Evolutionary conservation across 306 rosid genomes (phyloP).

Genomic region (Rosa rugosa): DNA sequence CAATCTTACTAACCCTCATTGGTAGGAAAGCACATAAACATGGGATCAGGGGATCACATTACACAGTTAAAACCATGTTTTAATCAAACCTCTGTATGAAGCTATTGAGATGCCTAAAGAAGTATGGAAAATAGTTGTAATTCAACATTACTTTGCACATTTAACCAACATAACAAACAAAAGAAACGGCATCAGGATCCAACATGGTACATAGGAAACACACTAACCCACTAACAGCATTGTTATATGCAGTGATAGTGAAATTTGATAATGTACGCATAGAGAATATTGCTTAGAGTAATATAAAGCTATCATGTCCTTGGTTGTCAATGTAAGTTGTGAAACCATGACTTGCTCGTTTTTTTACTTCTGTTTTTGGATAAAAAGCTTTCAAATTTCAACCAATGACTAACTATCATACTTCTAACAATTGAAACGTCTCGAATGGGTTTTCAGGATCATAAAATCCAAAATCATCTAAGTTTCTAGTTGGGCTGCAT

Average conservation of each 20-base stretch:
- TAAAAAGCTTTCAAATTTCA: background rate
- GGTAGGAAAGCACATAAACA: too few species aligned
- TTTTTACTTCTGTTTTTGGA: background rate
- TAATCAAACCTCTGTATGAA: background rate
- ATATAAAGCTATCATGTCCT: background rate
- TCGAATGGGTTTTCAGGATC: slow-evolving; percentile 4
- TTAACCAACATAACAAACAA: background rate
- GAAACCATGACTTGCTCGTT: background rate
- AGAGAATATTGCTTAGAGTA: background rate
- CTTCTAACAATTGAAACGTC: slow-evolving; percentile 12
- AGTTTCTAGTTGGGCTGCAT: slow-evolving; percentile 17
- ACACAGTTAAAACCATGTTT: slow-evolving; percentile 2
- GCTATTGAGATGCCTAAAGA: background rate
- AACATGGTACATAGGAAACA: slow-evolving; percentile 1
- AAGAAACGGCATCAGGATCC: background rate
- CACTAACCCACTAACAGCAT: background rate
- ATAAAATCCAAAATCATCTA: slow-evolving; percentile 18
- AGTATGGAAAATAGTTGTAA: background rate
- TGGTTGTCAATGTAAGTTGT: background rate
- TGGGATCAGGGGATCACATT: background rate
- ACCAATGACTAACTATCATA: background rate
- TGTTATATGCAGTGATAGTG: background rate
- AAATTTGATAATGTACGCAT: background rate
- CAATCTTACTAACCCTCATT: background rate
- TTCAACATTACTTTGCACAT: background rate